Evolutionary conservation across 192 early-diverging fungal species (phyloP).

Genomic region (Dimargaris cristalligena): DNA sequence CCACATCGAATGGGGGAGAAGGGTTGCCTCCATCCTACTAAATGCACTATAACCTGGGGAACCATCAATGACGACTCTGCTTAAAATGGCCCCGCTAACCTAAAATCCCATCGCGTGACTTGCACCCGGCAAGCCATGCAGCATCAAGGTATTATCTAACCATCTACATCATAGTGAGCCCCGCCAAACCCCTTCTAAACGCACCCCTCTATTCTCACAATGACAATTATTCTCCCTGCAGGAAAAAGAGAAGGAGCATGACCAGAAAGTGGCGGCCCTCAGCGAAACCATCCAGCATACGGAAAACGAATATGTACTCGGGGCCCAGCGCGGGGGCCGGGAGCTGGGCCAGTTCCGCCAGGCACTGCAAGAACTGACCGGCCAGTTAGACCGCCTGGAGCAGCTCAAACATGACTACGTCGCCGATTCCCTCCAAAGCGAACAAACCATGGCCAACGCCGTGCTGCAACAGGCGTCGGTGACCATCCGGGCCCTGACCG

Average conservation of each 20-base stretch:
- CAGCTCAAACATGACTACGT: conserved; percentile 10
- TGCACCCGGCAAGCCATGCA: no score
- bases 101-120: no score
- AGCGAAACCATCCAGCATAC: neutral
- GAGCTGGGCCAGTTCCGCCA: conserved; percentile 2
- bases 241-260: neutral
- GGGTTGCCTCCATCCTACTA: no score
- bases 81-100: no score
- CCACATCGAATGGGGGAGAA: no score
- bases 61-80: no score
- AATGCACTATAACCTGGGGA: no score
- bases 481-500: neutral
- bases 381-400: conserved; percentile 1
- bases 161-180: no score
- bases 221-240: no score
- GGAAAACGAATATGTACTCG: neutral
- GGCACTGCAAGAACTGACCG: conserved; percentile 1
- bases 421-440: neutral
- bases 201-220: no score
- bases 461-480: neutral
- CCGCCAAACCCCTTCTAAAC: no score
- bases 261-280: neutral
- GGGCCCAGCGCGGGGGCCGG: conserved; percentile 4
- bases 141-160: no score
- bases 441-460: neutral